phyloP scores from a whole-genome alignment of 2,329 filamentous ascomycete species.

The Thelonectria discophora region DNA sequence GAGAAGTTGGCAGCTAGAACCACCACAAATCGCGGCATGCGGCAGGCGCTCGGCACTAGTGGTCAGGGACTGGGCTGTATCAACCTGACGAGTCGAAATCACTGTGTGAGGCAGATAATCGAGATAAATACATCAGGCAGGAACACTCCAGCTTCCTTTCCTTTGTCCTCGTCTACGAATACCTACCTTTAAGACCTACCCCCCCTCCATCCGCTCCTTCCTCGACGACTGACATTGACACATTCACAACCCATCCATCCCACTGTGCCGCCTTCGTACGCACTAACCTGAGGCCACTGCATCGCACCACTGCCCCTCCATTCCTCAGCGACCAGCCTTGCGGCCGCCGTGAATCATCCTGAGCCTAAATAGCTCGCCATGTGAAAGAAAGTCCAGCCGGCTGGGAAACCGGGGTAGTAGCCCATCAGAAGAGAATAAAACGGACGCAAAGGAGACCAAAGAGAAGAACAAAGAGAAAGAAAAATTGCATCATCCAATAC shows the following conservation, averaged over 20 bases:
- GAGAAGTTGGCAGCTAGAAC: too few relatives aligned
- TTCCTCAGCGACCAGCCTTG: not conserved
- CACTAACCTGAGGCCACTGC: conserved; percentile 17
- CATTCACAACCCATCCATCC: not conserved
- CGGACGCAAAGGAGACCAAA: not conserved
- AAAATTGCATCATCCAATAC: conserved; percentile 3
- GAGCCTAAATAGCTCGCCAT: not conserved
- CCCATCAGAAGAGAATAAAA: not conserved
- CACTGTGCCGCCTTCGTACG: conserved; percentile 9
- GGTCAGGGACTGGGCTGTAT: too few relatives aligned
- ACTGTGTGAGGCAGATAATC: too few relatives aligned
- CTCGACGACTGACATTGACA: not conserved
- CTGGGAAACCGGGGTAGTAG: not conserved
- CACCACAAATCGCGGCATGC: too few relatives aligned
- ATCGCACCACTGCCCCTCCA: conserved; percentile 18
- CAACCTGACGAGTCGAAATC: too few relatives aligned
- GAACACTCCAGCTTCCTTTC: too few relatives aligned
- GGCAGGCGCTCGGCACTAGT: too few relatives aligned
- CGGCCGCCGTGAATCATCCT: too few relatives aligned
- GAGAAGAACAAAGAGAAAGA: not conserved
- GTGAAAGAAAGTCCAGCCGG: not conserved
- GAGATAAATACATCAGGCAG: not conserved
- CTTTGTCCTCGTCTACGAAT: too few relatives aligned
- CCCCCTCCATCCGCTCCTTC: not conserved
- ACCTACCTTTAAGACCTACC: too few relatives aligned